A percentile compares a stretch with the other conserved stretches of the same genome.
These are phyloP conservation scores for Vitis riparia DNA, from an alignment of 164 flowering plant genomes.

Conservation along the genomic window DNA sequence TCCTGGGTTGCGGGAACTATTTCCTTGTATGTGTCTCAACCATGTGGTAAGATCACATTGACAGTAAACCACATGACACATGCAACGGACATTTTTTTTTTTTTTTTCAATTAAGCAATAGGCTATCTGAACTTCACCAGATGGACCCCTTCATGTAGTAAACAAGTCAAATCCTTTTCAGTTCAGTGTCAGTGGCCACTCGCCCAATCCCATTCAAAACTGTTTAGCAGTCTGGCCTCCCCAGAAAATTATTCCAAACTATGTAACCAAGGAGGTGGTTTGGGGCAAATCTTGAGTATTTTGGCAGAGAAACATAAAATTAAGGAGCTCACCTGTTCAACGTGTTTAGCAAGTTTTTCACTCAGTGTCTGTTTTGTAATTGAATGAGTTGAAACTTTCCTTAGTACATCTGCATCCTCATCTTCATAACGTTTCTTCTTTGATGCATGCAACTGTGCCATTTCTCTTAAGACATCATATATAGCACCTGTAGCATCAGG, in stretches of 20 bases:
- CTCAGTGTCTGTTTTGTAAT: constrained; percentile 60
- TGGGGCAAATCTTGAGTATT: neutral
- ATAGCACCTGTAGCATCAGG: constrained; percentile 73
- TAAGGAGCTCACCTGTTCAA: constrained; percentile 64
- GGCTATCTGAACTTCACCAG: too few relatives aligned
- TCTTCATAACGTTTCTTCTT: constrained; percentile 59
- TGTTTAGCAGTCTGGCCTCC: neutral
- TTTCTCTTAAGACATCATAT: constrained; percentile 64
- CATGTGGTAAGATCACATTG: too few relatives aligned
- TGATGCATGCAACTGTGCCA: constrained; percentile 45
- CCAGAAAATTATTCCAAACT: neutral
- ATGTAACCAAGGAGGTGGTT: neutral
- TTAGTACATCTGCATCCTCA: constrained; percentile 63
- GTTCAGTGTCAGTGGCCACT: too few relatives aligned
- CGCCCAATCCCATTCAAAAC: neutral
- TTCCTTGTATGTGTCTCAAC: too few relatives aligned
- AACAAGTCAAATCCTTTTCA: too few relatives aligned
- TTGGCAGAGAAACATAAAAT: neutral
- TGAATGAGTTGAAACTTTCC: constrained; percentile 45
- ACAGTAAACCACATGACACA: too few relatives aligned
- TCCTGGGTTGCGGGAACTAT: too few relatives aligned
- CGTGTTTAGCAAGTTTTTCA: constrained; percentile 83
- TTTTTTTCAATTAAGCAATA: too few relatives aligned
- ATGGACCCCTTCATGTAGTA: too few relatives aligned
- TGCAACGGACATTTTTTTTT: too few relatives aligned